Conservation (phyloP, 805 yeast species). For the Candida sithepensis region DNA sequence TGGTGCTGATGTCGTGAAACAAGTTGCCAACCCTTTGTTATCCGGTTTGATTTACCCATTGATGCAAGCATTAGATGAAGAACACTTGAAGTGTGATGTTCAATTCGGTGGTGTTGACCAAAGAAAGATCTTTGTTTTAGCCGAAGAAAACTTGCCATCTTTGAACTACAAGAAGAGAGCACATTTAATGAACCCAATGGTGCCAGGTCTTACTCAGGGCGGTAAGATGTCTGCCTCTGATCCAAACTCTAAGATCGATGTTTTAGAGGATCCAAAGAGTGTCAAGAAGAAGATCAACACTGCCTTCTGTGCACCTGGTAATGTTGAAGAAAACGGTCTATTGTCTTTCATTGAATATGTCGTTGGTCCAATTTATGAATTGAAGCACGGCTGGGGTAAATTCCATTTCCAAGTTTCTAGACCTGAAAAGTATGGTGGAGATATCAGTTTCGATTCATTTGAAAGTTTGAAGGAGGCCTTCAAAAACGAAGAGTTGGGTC, state of each 20-base stretch:
- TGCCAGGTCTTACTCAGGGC: slow-evolving; percentile 95
- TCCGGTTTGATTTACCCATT: slow-evolving; percentile 95
- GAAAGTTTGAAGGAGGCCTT: slow-evolving; percentile 71
- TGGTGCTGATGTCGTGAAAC: slow-evolving; percentile 99
- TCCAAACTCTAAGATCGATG: slow-evolving; percentile 94
- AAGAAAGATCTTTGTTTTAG: slow-evolving; percentile 93
- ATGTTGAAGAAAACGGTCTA: slow-evolving; percentile 85
- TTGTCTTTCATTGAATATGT: slow-evolving; percentile 83
- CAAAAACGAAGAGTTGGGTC: slow-evolving; percentile 71
- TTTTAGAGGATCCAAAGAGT: slow-evolving; percentile 81
- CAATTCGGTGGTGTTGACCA: slow-evolving; percentile 99
- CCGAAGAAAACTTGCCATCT: slow-evolving; percentile 86
- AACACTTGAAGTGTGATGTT: slow-evolving; percentile 80
- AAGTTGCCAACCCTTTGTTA: slow-evolving; percentile 88
- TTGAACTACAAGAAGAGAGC: slow-evolving; percentile 96
- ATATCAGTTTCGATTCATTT: slow-evolving; percentile 65
- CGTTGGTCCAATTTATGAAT: slow-evolving; percentile 78
- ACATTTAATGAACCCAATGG: slow-evolving; percentile 98
- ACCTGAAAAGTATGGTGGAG: slow-evolving; percentile 97
- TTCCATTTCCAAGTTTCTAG: slow-evolving; percentile 76
- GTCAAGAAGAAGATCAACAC: slow-evolving; percentile 87
- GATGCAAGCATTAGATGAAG: slow-evolving; percentile 98
- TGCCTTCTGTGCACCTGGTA: slow-evolving; percentile 96
- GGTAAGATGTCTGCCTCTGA: slow-evolving; percentile 99
- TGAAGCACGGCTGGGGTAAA: slow-evolving; percentile 54